Evolutionary conservation across 129 eudicot species (phyloP).

Genomic region (Lactuca sativa): DNA sequence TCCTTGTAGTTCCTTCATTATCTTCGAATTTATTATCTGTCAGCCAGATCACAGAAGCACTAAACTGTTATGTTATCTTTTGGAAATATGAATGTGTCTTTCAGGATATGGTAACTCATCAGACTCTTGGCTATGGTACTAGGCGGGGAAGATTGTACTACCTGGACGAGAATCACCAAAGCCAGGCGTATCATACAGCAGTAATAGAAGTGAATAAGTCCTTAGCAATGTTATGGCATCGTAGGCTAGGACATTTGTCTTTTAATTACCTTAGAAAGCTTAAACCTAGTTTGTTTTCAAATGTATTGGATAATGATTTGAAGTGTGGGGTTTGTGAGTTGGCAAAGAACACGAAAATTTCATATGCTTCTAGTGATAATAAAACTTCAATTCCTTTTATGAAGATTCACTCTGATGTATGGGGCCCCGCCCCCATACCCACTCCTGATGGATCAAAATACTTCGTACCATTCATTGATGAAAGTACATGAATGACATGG

Average conservation of each 20-base stretch:
- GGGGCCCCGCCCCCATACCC: neutral
- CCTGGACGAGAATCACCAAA: neutral
- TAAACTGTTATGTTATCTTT: neutral
- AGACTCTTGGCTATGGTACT: slow-evolving; percentile 18
- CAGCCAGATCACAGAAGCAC: too few relatives aligned
- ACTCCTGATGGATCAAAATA: neutral
- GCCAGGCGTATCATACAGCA: neutral
- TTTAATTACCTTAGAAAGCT: neutral
- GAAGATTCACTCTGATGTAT: too few relatives aligned
- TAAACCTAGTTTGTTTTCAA: neutral
- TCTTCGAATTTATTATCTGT: too few relatives aligned
- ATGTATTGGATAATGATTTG: neutral
- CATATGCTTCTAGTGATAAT: too few relatives aligned
- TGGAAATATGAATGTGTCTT: neutral
- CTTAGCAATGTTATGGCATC: slow-evolving; percentile 9
- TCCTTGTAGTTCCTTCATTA: slow-evolving; percentile 4
- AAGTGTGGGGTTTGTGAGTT: neutral
- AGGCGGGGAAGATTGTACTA: slow-evolving; percentile 6
- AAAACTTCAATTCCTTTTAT: too few relatives aligned
- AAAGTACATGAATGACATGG: slow-evolving; percentile 3
- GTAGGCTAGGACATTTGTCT: neutral
- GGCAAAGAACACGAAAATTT: too few relatives aligned
- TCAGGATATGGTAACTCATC: neutral
- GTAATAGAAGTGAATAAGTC: neutral
- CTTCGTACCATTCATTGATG: slow-evolving; percentile 15